A percentile compares a stretch with the other conserved stretches of the same genome.
phyloP scores from a whole-genome alignment of 805 yeast genomes.

The Wickerhamomyces bovis region DNA sequence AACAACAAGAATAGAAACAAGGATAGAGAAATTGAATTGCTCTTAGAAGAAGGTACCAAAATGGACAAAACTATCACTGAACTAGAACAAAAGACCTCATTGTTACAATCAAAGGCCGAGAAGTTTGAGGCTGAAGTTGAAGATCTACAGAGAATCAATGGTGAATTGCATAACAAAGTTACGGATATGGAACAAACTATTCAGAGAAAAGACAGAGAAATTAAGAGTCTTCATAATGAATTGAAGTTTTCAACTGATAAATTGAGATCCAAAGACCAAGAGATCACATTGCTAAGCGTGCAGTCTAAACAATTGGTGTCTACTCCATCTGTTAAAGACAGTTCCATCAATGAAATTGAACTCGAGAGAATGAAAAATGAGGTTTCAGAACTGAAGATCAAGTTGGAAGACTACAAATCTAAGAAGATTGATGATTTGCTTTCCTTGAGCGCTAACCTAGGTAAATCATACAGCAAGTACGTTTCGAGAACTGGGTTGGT shows the following conservation, averaged over 20 bases:
- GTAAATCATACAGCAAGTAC: conserved; percentile 23
- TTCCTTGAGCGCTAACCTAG: conserved; percentile 21
- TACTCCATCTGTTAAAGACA: not conserved
- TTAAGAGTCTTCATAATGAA: conserved; percentile 3
- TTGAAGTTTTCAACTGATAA: not conserved
- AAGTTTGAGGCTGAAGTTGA: conserved; percentile 19
- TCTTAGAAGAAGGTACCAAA: conserved; percentile 42
- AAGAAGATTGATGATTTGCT: conserved; percentile 24
- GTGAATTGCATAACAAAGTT: conserved; percentile 15
- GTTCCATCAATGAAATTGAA: conserved; percentile 22
- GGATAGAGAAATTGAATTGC: conserved; percentile 39
- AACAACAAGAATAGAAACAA: conserved; percentile 23
- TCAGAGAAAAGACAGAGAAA: conserved; percentile 5
- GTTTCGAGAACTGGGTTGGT: conserved; percentile 38
- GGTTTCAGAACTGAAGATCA: conserved; percentile 43
- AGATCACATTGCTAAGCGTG: not conserved
- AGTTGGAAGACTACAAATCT: conserved; percentile 41
- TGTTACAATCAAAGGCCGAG: conserved; percentile 23
- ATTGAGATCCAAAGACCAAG: not conserved
- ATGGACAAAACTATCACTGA: conserved; percentile 40
- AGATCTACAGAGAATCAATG: conserved; percentile 17
- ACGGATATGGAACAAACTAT: conserved; percentile 16
- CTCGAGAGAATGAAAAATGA: conserved; percentile 31
- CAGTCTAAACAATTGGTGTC: not conserved
- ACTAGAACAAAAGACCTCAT: conserved; percentile 27